These are phyloP conservation scores for Lichtheimia ramosa DNA, from an alignment of 371 early-diverging fungal species.

Conservation along the genomic window DNA sequence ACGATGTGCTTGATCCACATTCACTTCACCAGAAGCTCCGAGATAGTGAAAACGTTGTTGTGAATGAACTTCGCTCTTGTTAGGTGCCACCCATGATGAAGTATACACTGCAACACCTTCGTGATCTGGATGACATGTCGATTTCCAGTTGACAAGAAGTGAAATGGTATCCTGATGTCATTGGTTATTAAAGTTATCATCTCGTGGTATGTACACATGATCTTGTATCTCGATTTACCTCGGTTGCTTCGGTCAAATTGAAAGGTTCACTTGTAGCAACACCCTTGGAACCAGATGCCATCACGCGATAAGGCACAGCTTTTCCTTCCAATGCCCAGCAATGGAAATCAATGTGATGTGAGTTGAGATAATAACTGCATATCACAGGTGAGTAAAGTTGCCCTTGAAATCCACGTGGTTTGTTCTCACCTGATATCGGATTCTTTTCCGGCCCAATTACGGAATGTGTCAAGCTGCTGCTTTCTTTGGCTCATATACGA, in stretches of 20 bases:
- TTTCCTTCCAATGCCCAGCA: conserved; percentile 40
- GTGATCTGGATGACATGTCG: conserved; percentile 19
- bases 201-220: no score
- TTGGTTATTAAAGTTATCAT: background rate
- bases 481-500: conserved; percentile 58
- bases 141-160: conserved; percentile 42
- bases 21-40: conserved; percentile 43
- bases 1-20: conserved; percentile 57
- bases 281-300: conserved; percentile 40
- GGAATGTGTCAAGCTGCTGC: conserved; percentile 48
- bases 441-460: conserved; percentile 48
- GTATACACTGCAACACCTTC: conserved; percentile 49
- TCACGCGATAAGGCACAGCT: conserved; percentile 40
- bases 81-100: conserved; percentile 54
- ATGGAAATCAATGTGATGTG: conserved; percentile 55
- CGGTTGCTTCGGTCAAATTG: conserved; percentile 32
- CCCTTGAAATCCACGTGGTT: background rate
- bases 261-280: conserved; percentile 39
- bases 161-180: conserved; percentile 45
- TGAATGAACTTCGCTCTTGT: conserved; percentile 50
- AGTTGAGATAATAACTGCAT: conserved; percentile 38
- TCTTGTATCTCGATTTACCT: conserved; percentile 15
- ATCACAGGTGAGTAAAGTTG: background rate
- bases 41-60: conserved; percentile 55
- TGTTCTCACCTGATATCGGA: conserved; percentile 36